Conservation (phyloP, 495 filamentous ascomycete species). For the Lophium mytilinum region DNA sequence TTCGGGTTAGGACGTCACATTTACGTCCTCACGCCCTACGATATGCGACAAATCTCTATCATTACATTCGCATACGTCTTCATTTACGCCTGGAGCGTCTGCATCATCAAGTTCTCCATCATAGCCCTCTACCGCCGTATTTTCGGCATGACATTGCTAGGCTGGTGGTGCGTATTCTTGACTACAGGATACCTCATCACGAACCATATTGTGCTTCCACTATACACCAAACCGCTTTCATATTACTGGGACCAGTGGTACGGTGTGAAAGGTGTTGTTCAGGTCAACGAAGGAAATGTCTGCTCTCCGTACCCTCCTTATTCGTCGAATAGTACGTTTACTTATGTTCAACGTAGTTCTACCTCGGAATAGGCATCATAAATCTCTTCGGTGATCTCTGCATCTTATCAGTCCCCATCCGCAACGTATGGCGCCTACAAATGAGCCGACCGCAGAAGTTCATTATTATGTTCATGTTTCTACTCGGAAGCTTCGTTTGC, state of each 20-base stretch:
- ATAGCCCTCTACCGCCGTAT: slow-evolving; percentile 2
- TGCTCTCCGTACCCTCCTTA: not conserved
- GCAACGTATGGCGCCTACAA: not conserved
- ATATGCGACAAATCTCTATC: slow-evolving; percentile 4
- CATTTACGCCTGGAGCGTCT: slow-evolving; percentile 5
- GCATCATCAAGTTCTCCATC: slow-evolving; percentile 1
- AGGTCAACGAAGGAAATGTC: slow-evolving; percentile 5
- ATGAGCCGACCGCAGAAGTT: slow-evolving; percentile 2
- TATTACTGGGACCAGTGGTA: slow-evolving; percentile 9
- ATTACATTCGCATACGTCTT: slow-evolving; percentile 8
- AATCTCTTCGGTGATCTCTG: slow-evolving; percentile 4
- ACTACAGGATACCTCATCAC: slow-evolving; percentile 7
- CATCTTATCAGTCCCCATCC: slow-evolving; percentile 1
- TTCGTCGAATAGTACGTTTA: not conserved
- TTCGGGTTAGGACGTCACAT: slow-evolving; percentile 3
- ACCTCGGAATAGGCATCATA: slow-evolving; percentile 5
- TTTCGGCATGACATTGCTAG: slow-evolving; percentile 4
- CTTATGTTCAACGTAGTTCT: not conserved
- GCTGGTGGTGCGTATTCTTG: slow-evolving; percentile 7
- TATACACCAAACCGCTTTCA: slow-evolving; percentile 3
- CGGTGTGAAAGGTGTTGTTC: not conserved
- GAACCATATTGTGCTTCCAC: slow-evolving; percentile 3
- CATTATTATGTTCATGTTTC: slow-evolving; percentile 1
- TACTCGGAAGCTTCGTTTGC: slow-evolving; percentile 6
- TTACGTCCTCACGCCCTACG: not conserved